phyloP scores from a whole-genome alignment of 2,329 filamentous ascomycete genomes.

The Aspergillus pseudoviridinutans region DNA sequence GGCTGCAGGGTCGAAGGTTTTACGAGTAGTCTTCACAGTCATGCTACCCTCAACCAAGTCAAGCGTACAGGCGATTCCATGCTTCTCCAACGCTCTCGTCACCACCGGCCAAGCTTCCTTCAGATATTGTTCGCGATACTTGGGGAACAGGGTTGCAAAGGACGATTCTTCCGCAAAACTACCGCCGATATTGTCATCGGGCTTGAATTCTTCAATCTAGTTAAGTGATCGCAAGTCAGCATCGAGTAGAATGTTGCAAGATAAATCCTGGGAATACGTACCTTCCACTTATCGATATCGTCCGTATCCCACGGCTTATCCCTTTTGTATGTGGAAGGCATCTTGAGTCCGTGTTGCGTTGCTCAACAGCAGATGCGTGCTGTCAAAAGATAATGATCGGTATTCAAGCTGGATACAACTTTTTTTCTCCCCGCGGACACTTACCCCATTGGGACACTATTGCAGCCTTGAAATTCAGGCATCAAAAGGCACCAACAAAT shows the following conservation, averaged over 20 bases:
- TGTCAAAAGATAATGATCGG: background rate
- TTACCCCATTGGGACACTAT: conserved; percentile 14
- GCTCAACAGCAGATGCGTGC: conserved; percentile 3
- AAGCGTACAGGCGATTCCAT: conserved; percentile 83
- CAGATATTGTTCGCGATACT: conserved; percentile 92
- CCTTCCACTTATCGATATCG: conserved; percentile 96
- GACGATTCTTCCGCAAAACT: conserved; percentile 90
- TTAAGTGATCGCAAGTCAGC: conserved; percentile 2
- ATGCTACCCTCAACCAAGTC: conserved; percentile 95
- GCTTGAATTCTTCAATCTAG: conserved; percentile 75
- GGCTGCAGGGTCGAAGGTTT: conserved; percentile 85
- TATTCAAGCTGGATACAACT: conserved; percentile 7
- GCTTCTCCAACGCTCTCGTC: conserved; percentile 79
- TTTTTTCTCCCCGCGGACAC: conserved; percentile 19
- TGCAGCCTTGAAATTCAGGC: conserved; percentile 5
- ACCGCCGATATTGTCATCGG: conserved; percentile 78
- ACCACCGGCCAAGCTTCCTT: conserved; percentile 91
- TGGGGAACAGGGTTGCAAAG: conserved; percentile 80
- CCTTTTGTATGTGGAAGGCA: conserved; percentile 86
- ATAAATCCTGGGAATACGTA: conserved; percentile 25
- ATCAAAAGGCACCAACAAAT: background rate
- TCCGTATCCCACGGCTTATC: conserved; percentile 96
- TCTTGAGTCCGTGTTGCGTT: conserved; percentile 33
- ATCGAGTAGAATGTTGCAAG: conserved; percentile 1
- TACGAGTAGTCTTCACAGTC: conserved; percentile 91